Evolutionary conservation across 1,284 basidiomycete genomes (phyloP).

Genomic region (Calocybe gambosa): DNA sequence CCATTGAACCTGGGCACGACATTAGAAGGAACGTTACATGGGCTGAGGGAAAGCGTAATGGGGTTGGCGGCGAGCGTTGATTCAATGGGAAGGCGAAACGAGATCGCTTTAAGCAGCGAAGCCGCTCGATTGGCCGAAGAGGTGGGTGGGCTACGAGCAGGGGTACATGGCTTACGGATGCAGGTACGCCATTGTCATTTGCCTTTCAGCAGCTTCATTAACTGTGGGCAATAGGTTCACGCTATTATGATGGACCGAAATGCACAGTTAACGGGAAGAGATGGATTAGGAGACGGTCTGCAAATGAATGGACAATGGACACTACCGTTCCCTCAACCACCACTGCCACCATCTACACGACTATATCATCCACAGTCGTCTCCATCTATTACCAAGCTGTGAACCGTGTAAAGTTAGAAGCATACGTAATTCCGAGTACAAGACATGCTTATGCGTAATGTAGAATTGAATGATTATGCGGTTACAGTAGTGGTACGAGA

Average conservation of each 20-base stretch:
- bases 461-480: background rate
- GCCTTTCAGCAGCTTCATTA: conserved; percentile 4
- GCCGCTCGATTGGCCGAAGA: conserved; percentile 71
- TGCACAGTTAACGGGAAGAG: conserved; percentile 43
- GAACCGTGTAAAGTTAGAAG: conserved; percentile 6
- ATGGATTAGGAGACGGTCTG: conserved; percentile 19
- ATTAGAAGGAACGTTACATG: conserved; percentile 52
- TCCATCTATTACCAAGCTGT: conserved; percentile 29
- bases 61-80: conserved; percentile 57
- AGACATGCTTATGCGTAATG: background rate
- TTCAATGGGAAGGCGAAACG: conserved; percentile 53
- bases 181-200: conserved; percentile 43
- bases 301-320: conserved; percentile 11
- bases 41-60: conserved; percentile 56
- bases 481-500: conserved; percentile 8
- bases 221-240: conserved; percentile 32
- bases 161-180: conserved; percentile 74
- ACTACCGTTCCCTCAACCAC: conserved; percentile 9
- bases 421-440: background rate
- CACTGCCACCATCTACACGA: conserved; percentile 12
- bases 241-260: conserved; percentile 65
- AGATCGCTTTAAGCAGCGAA: conserved; percentile 67
- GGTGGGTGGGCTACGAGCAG: conserved; percentile 64
- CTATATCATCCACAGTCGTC: conserved; percentile 17
- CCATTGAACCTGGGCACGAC: conserved; percentile 56